A percentile compares a stretch with the other conserved stretches of the same genome.
These are phyloP conservation scores for Trametes sanguinea DNA, from an alignment of 768 basidiomycete species.

Conservation along the genomic window DNA sequence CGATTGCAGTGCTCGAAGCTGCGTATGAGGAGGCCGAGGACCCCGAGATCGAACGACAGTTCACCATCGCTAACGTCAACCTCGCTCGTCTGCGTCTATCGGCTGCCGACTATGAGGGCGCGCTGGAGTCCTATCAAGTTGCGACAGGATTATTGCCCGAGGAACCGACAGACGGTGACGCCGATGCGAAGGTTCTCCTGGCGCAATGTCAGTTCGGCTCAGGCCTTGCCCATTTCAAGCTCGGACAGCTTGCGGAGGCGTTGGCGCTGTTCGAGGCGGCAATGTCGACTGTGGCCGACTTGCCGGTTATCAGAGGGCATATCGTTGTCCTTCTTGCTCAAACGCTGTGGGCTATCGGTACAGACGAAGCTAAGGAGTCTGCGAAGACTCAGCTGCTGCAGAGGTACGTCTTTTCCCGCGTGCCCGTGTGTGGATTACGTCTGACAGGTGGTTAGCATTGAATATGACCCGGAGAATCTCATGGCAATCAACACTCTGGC, in stretches of 20 bases:
- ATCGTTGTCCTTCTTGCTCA: constrained; percentile 80
- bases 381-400: constrained; percentile 81
- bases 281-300: constrained; percentile 53
- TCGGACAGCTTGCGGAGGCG: constrained; percentile 62
- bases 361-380: constrained; percentile 71
- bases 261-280: constrained; percentile 69
- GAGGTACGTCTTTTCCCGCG: constrained; percentile 52
- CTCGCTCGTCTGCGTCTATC: constrained; percentile 77
- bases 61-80: constrained; percentile 79
- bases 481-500: constrained; percentile 81
- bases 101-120: constrained; percentile 54
- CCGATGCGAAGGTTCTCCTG: constrained; percentile 45
- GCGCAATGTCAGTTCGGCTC: constrained; percentile 69
- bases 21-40: constrained; percentile 90
- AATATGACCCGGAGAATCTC: constrained; percentile 74
- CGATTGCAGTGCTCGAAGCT: constrained; percentile 76
- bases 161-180: constrained; percentile 37
- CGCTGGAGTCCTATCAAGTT: constrained; percentile 70
- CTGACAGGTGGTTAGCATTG: constrained; percentile 52
- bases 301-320: constrained; percentile 58
- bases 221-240: constrained; percentile 71
- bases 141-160: constrained; percentile 69
- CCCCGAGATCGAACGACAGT: constrained; percentile 71
- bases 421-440: background rate
- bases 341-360: constrained; percentile 79